Evolutionary conservation across 202 grass and related monocot genomes (phyloP).

Genomic region (Schoenoplectus triqueter): DNA sequence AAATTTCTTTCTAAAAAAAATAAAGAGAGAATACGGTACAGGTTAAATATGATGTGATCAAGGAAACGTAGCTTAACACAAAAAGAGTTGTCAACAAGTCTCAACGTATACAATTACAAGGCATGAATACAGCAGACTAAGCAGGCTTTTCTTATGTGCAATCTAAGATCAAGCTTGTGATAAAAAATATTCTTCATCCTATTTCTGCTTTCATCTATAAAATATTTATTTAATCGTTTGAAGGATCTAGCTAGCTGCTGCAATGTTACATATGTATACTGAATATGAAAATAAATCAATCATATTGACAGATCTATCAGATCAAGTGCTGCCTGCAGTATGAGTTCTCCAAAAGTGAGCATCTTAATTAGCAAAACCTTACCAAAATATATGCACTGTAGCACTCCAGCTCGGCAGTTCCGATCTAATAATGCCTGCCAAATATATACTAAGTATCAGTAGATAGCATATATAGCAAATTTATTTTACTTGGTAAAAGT

Average conservation of each 20-base stretch:
- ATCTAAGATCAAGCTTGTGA: neutral
- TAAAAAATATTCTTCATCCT: neutral
- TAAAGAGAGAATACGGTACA: neutral
- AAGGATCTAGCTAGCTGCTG: neutral
- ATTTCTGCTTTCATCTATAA: neutral
- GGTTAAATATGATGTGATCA: neutral
- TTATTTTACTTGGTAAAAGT: neutral
- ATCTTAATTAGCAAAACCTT: slow-evolving; percentile 4
- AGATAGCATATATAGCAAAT: neutral
- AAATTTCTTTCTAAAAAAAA: neutral
- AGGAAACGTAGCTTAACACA: neutral
- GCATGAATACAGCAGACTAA: neutral
- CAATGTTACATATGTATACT: neutral
- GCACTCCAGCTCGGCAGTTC: neutral
- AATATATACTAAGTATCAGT: neutral
- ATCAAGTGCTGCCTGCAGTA: neutral
- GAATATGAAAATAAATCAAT: neutral
- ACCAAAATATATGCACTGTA: neutral
- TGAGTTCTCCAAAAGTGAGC: neutral
- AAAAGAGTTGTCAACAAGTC: neutral
- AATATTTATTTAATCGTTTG: neutral
- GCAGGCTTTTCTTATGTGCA: neutral
- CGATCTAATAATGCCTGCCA: neutral
- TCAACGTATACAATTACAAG: neutral
- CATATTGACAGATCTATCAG: slow-evolving; percentile 7